A percentile compares a stretch with the other conserved stretches of the same genome.
Conservation (phyloP, 345 rosid genomes). For the Mallotus nudiflorus region DNA sequence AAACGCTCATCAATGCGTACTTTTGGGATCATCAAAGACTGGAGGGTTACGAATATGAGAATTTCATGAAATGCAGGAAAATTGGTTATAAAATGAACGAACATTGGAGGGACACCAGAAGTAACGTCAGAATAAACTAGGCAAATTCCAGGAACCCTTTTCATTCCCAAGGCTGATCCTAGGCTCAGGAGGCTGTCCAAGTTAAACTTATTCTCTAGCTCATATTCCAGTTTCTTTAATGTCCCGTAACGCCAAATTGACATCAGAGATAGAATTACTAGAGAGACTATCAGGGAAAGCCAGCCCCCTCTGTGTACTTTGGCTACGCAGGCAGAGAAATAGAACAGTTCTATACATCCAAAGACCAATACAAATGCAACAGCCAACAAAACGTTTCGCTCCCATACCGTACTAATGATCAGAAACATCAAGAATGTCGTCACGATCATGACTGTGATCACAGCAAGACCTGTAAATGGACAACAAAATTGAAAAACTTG, state of each 20-base stretch:
- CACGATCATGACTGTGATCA: constrained; percentile 20
- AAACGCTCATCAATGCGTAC: constrained; percentile 24
- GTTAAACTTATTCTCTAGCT: constrained; percentile 22
- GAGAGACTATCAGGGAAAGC: constrained; percentile 20
- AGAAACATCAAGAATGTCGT: constrained; percentile 26
- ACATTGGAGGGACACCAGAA: constrained; percentile 23
- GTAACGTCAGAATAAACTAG: constrained; percentile 21
- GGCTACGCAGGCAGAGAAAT: constrained; percentile 17
- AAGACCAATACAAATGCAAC: constrained; percentile 2
- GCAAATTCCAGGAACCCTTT: constrained; percentile 26
- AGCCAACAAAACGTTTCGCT: constrained; percentile 8
- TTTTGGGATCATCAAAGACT: constrained; percentile 34
- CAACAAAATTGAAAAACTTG: background rate
- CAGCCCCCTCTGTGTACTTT: constrained; percentile 29
- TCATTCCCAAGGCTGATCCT: constrained; percentile 22
- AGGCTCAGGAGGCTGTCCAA: constrained; percentile 12
- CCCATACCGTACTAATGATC: constrained; percentile 24
- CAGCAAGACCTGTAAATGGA: constrained; percentile 15
- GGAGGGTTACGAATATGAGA: constrained; percentile 28
- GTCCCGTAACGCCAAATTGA: constrained; percentile 26
- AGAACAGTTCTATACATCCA: constrained; percentile 21
- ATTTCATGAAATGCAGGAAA: constrained; percentile 26
- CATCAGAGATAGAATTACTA: constrained; percentile 17
- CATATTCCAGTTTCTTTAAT: constrained; percentile 16
- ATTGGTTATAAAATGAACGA: constrained; percentile 25